Base-by-base conservation (phyloP, 2,329 filamentous ascomycete species). In the Ophiostoma tasmaniense region DNA sequence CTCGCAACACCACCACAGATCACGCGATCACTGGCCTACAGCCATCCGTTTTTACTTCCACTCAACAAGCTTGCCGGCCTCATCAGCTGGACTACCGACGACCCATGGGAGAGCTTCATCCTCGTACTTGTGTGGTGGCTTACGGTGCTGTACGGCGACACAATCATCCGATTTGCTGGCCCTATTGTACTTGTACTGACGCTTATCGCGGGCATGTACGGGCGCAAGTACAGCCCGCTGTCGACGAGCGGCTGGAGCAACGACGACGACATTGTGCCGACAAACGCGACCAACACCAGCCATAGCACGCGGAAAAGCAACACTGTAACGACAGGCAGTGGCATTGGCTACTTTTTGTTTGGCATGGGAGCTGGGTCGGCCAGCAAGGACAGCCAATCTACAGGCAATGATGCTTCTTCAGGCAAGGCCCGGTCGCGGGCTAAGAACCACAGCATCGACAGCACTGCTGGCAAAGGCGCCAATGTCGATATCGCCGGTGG, bases 51-150 rank as follows among this genome's bases (percentile, higher is more conserved):
- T 77, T 83, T 99, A 8, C 82, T 97, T 8, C 93, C 93, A 6
- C 82, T 98, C 69, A 98, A 97, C 78, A 91, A 90, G 76, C 79
- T 96, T 20, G 90, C 86, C 2, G 95, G 94, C 0, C 81, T 99
- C 71, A 76, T 99, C 72, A 97, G 91, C 80, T 99, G 95, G 95
- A 97, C 92, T 10, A 93, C 90, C 0, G 90, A 87, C 52, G 95
- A 99, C 77, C 89, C 93, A 0, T 99, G 94, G 94, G 93, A 98
- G 82, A 97, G 93, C 82, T 99, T 98, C 76, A 82, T 99, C 71
- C 78, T 99, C 39, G 84, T 99, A 2, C 89, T 89, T 22, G 84
- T 81, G 39, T 99, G 97, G 76, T 99, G 95, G 95, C 90, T 88
- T 3, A 80, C 89, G 13, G 89, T 92, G 17, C 83, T 97, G 25